phyloP scores from a whole-genome alignment of 139 green algal species.

The Astrephomene gubernaculifera region DNA sequence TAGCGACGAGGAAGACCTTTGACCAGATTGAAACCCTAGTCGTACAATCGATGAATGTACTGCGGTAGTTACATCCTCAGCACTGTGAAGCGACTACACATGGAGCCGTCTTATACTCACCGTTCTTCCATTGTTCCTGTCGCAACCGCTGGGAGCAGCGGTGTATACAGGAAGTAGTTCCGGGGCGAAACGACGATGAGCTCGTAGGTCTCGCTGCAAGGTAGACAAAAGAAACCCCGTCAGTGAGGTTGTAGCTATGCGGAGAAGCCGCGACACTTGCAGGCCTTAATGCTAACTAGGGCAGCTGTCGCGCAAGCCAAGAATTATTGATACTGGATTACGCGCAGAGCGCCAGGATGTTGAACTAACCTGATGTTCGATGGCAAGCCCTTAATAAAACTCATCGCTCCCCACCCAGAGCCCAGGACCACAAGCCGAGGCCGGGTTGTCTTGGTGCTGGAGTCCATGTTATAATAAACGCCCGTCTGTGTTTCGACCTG shows the following conservation, averaged over 20 bases:
- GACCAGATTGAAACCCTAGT: too few relatives aligned
- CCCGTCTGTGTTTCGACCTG: neutral
- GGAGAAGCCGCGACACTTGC: too few relatives aligned
- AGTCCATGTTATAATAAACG: conserved; percentile 30
- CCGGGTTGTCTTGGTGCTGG: conserved; percentile 22
- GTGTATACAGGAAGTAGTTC: conserved; percentile 99
- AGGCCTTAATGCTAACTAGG: too few relatives aligned
- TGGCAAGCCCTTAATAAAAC: conserved; percentile 84
- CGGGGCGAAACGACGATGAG: conserved; percentile 86
- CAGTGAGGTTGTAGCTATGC: too few relatives aligned
- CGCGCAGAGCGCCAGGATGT: neutral
- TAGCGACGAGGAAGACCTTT: too few relatives aligned
- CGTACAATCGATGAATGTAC: too few relatives aligned
- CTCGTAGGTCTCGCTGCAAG: conserved; percentile 76
- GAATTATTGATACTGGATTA: too few relatives aligned
- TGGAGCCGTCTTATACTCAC: neutral
- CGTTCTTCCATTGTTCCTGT: conserved; percentile 93
- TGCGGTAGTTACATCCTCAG: too few relatives aligned
- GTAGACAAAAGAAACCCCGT: too few relatives aligned
- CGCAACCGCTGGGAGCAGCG: conserved; percentile 91
- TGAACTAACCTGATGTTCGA: conserved; percentile 66
- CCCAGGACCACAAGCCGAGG: conserved; percentile 59
- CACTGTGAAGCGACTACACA: neutral
- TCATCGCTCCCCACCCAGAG: conserved; percentile 88
- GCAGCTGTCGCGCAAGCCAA: too few relatives aligned